Base-by-base conservation (phyloP, 106 monocot species). In the Iris macrosiphon region DNA sequence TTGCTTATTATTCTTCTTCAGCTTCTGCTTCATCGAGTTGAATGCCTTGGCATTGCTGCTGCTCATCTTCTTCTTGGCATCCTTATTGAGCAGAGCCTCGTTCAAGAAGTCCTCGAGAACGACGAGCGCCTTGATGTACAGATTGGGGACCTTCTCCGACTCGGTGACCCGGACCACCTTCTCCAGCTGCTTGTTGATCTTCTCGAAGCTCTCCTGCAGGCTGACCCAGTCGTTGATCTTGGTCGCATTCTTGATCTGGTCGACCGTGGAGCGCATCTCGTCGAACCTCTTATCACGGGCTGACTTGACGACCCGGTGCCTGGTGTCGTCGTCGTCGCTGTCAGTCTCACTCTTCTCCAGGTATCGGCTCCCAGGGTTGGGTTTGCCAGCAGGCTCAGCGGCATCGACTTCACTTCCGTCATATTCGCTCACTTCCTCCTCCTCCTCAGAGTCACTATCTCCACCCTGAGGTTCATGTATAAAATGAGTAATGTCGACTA, bases 171-270 rank as follows among this genome's bases (percentile, higher is more conserved):
- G 71, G 11, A 50, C 45, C 9, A 94, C 78, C 60, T 94, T 94
- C 73, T 94, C 93, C 9, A 88, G 72, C 60, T 94, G 93, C 58
- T 94, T 94, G 61, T 88, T 94, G 15, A 94, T 23, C 66, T 94
- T 94, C 45, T 94, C 93, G 25, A 94, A 94, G 49, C 74, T 73
- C 72, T 88, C 93, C 38, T 64, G 80, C 2, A 94, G 66, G 45
- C 75, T 88, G 28, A 88, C 88, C 88, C 93, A 94, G 57, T 94
- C 93, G 38, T 94, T 94, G 52, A 94, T 94, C 60, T 94, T 94
- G 66, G 76, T 88, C 1, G 88, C 88, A 38, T 94, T 94, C 31
- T 67, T 61, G 56, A 94, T 81, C 70, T 94, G 88, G 6, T 88
- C 88, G 2, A 94, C 66, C 4, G 88, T 94, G 23, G 84, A 57